phyloP scores from a whole-genome alignment of 1,284 basidiomycete species.

The Ustilago bromivora region DNA sequence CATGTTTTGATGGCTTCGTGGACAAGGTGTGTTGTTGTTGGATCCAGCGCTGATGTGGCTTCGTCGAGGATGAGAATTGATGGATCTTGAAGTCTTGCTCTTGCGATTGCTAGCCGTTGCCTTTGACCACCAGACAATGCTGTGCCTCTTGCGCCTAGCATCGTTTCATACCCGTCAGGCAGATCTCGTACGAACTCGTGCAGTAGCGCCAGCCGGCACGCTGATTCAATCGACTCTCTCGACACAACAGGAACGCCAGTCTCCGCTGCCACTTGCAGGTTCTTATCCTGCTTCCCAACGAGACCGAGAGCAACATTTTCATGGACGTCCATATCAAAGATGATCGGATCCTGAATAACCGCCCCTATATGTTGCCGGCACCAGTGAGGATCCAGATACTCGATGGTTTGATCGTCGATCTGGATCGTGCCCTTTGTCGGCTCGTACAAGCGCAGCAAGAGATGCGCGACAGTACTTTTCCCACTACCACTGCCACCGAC shows the following conservation, averaged over 20 bases:
- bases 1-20: constrained; percentile 87
- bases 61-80: constrained; percentile 94
- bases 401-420: constrained; percentile 84
- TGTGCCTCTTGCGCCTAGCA: constrained; percentile 78
- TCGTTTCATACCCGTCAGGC: constrained; percentile 88
- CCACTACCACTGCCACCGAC: constrained; percentile 91
- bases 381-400: constrained; percentile 79
- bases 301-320: constrained; percentile 89
- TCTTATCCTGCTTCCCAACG: constrained; percentile 7
- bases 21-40: constrained; percentile 85
- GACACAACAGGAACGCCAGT: constrained; percentile 48
- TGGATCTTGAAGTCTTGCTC: constrained; percentile 87
- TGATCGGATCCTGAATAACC: constrained; percentile 81
- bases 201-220: constrained; percentile 85
- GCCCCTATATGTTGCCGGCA: constrained; percentile 80
- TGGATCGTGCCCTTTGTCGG: constrained; percentile 73
- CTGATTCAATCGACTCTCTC: constrained; percentile 80
- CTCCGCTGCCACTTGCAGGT: not conserved
- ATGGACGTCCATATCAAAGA: constrained; percentile 84
- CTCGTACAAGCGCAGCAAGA: constrained; percentile 83
- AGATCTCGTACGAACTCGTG: constrained; percentile 87
- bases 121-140: constrained; percentile 91
- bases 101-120: constrained; percentile 89
- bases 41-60: constrained; percentile 93
- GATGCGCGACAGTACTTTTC: constrained; percentile 88